Conservation (phyloP, 257 asterid genomes). For the Fraxinus pennsylvanica region DNA sequence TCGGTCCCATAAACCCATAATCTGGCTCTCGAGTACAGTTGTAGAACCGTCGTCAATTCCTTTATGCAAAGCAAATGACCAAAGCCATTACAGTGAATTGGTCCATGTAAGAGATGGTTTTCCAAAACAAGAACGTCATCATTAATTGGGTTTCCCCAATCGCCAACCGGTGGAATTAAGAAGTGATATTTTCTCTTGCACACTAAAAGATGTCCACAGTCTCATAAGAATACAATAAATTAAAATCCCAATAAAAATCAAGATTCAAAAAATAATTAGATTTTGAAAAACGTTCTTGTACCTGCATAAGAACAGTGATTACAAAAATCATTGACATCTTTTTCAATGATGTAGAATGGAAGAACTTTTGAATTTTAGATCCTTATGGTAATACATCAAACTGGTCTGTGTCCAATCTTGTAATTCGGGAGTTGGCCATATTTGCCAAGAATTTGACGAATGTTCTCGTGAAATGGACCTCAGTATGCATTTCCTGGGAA, state of each 20-base stretch:
- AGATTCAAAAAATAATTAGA: slow-evolving; percentile 1
- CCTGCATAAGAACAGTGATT: slow-evolving; percentile 76
- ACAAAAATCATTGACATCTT: slow-evolving; percentile 56
- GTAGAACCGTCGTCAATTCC: slow-evolving; percentile 87
- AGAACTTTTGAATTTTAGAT: slow-evolving; percentile 23
- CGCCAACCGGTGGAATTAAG: slow-evolving; percentile 63
- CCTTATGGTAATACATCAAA: slow-evolving; percentile 41
- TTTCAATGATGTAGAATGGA: slow-evolving; percentile 77
- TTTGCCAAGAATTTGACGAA: slow-evolving; percentile 54
- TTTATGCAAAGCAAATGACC: slow-evolving; percentile 77
- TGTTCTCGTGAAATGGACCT: slow-evolving; percentile 68
- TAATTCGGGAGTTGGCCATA: slow-evolving; percentile 58
- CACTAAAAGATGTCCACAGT: slow-evolving; percentile 84
- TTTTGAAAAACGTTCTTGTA: slow-evolving; percentile 19
- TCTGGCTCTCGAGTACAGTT: slow-evolving; percentile 48
- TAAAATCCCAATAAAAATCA: not conserved
- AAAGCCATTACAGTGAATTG: slow-evolving; percentile 80
- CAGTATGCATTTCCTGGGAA: too few relatives aligned
- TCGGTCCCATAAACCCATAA: slow-evolving; percentile 91
- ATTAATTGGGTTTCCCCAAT: slow-evolving; percentile 58
- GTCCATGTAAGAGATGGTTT: slow-evolving; percentile 72
- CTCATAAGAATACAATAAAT: slow-evolving; percentile 28
- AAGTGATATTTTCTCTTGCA: slow-evolving; percentile 80
- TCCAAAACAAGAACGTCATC: slow-evolving; percentile 54
- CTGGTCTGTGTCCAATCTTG: slow-evolving; percentile 50